Evolutionary conservation across 2,329 filamentous ascomycete genomes (phyloP), one percentile per base, ranked within the genome.

Genomic region (Zymoseptoria crescenta): DNA sequence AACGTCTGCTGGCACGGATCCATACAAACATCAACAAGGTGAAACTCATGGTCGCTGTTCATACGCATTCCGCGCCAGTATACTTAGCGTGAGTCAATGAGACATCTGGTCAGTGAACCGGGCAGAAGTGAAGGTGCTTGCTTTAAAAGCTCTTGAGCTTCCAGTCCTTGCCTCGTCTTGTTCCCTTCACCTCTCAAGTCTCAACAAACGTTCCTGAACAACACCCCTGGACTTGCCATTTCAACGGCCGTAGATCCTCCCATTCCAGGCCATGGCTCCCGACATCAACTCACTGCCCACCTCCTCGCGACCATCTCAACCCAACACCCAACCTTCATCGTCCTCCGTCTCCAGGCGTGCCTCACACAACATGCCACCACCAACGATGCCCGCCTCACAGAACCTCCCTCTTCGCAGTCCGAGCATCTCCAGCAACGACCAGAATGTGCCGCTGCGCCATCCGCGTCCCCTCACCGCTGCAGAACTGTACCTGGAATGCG

Each of bases 401-500:
- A 56, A 56, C 10, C 52, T 56, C 45, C 48, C 60, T 16, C 41
- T 58, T 16, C 64, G 61, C 56, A 69, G 60, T 62, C 66, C 65
- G 2, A 53, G 56, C 54, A 62, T 64, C 54, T 62, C 56, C 28
- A 64, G 59, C 59, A 63, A 61, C 59, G 68, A 68, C 49, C 57
- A 59, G 19, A 58, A 59, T 45, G 67, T 78, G 10, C 92, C 93
- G 3, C 76, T 95, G 68, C 84, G 93, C 63, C 92, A 96, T 73
- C 92, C 93, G 5, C 83, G 90, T 41, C 92, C 92, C 3, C 77
- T 96, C 72, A 96, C 93, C 0, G 87, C 91, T 1, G 88, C 91
- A 3, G 93, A 97, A 73, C 80, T 97, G 62, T 91, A 96, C 74
- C 80, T 89, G 60, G 85, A 96, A 76, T 80, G 96, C 27, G 93